Conservation (phyloP, 208 protist genomes). For the Trypanosomatidae sp. region DNA sequence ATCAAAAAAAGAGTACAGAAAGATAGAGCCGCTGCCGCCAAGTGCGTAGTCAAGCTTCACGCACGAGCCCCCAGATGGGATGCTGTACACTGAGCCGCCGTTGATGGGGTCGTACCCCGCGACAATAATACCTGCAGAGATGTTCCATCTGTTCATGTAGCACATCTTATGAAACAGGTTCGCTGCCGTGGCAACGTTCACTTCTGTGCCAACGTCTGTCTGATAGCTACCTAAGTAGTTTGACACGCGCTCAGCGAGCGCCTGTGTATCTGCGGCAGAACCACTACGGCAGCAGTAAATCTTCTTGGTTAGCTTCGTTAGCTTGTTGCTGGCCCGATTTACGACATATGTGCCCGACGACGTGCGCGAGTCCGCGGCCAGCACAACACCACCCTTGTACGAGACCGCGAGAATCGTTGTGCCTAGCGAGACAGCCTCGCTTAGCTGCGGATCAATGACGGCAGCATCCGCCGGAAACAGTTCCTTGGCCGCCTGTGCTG, state of each 20-base stretch:
- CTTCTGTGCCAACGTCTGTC: slow-evolving; percentile 85
- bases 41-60: slow-evolving; percentile 95
- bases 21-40: slow-evolving; percentile 97
- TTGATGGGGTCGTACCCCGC: slow-evolving; percentile 97
- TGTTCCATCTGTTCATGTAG: slow-evolving; percentile 97
- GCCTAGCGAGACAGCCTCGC: slow-evolving; percentile 87
- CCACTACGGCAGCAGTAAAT: slow-evolving; percentile 98
- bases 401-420: slow-evolving; percentile 99
- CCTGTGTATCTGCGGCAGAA: slow-evolving; percentile 98
- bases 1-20: slow-evolving; percentile 99
- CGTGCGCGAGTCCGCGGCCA: slow-evolving; percentile 98
- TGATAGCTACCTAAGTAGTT: slow-evolving; percentile 94
- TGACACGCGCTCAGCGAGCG: slow-evolving; percentile 91
- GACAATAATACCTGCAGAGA: slow-evolving; percentile 97
- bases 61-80: slow-evolving; percentile 94
- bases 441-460: slow-evolving; percentile 81
- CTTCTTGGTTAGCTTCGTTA: slow-evolving; percentile 95
- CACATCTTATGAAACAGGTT: slow-evolving; percentile 96
- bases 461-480: slow-evolving; percentile 75
- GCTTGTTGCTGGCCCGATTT: slow-evolving; percentile 98
- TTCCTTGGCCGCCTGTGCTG: slow-evolving; percentile 55
- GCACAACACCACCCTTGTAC: slow-evolving; percentile 96
- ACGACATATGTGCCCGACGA: slow-evolving; percentile 97
- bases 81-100: slow-evolving; percentile 97
- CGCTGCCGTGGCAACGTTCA: slow-evolving; percentile 95